A percentile compares a stretch with the other conserved stretches of the same genome.
Conservation (phyloP, 306 rosid species). For the Malus sieversii region DNA sequence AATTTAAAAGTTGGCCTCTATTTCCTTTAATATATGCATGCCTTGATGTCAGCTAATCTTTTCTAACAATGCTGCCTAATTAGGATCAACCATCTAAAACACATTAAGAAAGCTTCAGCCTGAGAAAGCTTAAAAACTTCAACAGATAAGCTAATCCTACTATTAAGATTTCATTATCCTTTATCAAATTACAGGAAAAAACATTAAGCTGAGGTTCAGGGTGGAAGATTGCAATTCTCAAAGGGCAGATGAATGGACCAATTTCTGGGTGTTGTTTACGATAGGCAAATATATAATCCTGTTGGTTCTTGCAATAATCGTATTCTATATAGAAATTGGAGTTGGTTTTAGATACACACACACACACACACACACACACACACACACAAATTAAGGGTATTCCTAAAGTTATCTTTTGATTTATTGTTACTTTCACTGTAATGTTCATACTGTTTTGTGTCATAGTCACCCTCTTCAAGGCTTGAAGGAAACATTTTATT, state of each 20-base stretch:
- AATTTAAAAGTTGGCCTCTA: too few species aligned
- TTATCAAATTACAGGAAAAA: not conserved
- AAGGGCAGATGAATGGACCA: not conserved
- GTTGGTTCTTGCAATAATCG: not conserved
- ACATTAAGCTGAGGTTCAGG: not conserved
- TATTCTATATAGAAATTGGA: not conserved
- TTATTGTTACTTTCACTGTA: not conserved
- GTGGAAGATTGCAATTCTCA: not conserved
- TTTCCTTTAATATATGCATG: too few species aligned
- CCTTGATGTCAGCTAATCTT: too few species aligned
- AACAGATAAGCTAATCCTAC: not conserved
- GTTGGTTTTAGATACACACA: not conserved
- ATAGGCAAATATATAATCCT: not conserved
- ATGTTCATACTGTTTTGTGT: not conserved
- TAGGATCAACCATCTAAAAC: too few species aligned
- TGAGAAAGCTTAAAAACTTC: too few species aligned
- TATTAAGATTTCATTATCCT: not conserved
- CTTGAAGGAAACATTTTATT: slow-evolving; percentile 2
- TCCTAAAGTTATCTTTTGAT: not conserved
- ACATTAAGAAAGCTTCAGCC: too few species aligned
- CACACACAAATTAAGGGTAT: not conserved
- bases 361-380: not conserved
- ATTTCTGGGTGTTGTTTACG: not conserved
- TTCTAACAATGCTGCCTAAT: too few species aligned
- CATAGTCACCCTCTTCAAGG: not conserved